Base-by-base conservation (phyloP, 805 yeast genomes). In the Komagataella mondaviorum region DNA sequence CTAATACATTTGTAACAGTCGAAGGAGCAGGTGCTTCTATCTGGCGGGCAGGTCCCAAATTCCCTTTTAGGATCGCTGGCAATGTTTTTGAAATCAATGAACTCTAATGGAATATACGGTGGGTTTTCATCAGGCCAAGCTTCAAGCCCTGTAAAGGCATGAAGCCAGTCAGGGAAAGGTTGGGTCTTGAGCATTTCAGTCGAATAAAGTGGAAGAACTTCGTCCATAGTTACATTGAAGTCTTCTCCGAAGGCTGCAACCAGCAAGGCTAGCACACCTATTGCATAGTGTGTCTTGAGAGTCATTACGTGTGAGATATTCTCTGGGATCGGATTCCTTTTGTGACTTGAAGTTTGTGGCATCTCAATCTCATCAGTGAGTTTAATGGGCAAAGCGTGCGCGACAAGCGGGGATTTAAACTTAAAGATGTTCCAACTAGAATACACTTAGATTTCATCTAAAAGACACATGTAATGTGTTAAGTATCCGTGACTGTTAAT, bases 101-200 rank as follows among this genome's bases (percentile, higher is more conserved):
- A 84, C 57, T 81, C 85, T 54, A 87, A 66, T 2, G 95, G 89
- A 44, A 90, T 83, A 63, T 87, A 90, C 0, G 97, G 96, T 3
- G 97, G 96, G 51, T 81, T 81, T 47, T 77, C 62, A 0, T 84
- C 90, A 0, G 98, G 98, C 98, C 98, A 90, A 51, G 73, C 73
- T 0, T 57, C 65, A 50, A 88, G 60, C 0, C 91, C 90, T 1
- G 96, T 88, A 56, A 86, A 75, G 12, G 78, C 84, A 0, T 73
- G 55, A 24, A 90, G 72, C 98, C 98, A 90, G 20, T 69, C 52
- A 0, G 98, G 98, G 55, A 90, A 79, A 8, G 64, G 61, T 45
- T 45, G 47, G 24, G 22, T 22, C 7, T n/a, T 45, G 30, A 45
- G 17, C 6, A 45, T 22, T 10, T 14, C 24, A 23, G 47, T 7